Evolutionary conservation across 106 monocot genomes (phyloP).

Genomic region (Allium cepa): DNA sequence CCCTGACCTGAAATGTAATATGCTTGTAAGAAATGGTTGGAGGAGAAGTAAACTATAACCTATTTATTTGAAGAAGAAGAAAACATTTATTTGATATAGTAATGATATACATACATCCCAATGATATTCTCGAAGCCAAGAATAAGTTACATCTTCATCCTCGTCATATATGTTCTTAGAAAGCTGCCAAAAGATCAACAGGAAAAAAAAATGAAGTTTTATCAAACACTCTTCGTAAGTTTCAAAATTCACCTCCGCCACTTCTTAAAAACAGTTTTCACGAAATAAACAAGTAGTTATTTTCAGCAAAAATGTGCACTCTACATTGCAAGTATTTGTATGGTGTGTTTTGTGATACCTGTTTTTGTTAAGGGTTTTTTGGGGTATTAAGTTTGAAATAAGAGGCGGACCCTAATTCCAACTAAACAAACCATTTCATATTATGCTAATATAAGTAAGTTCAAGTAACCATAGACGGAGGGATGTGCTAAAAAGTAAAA

Average conservation of each 20-base stretch:
- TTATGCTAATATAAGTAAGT: neutral
- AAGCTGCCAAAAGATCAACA: conserved; percentile 31
- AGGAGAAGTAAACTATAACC: neutral
- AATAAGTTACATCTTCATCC: conserved; percentile 70
- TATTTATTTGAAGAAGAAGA: neutral
- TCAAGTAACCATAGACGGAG: neutral
- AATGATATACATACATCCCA: conserved; percentile 68
- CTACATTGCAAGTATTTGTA: too few relatives aligned
- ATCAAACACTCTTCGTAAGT: too few relatives aligned
- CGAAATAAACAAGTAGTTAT: too few relatives aligned
- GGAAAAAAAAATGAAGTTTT: too few relatives aligned
- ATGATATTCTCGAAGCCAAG: conserved; percentile 89
- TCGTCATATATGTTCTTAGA: conserved; percentile 77
- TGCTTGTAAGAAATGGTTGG: neutral
- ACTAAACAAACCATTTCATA: too few relatives aligned
- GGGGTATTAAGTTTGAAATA: too few relatives aligned
- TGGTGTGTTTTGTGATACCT: too few relatives aligned
- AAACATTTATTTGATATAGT: neutral
- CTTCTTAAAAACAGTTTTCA: too few relatives aligned
- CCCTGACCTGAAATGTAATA: conserved; percentile 46
- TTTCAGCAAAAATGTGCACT: too few relatives aligned
- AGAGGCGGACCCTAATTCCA: too few relatives aligned
- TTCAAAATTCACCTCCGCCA: too few relatives aligned
- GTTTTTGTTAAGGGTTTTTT: too few relatives aligned
- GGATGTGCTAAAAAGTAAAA: neutral